A percentile compares a stretch with the other conserved stretches of the same genome.
These are phyloP conservation scores for Rhynchospora tenuis DNA, from an alignment of 176 grass and related monocot genomes.

Conservation along the genomic window DNA sequence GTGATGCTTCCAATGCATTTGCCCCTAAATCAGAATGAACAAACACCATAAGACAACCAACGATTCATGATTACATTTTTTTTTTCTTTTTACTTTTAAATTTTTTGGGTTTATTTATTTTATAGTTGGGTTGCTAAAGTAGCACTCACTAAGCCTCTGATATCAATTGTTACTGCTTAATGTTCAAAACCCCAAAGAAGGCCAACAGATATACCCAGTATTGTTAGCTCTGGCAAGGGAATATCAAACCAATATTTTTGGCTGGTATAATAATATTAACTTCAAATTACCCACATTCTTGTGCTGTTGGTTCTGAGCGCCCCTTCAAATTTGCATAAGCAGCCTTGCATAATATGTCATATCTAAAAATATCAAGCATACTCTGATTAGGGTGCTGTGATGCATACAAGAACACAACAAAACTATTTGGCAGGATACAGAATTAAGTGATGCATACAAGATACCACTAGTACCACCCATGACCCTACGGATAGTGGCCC, in stretches of 20 bases:
- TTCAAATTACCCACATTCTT: conserved; percentile 60
- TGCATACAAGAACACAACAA: not conserved
- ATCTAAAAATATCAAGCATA: conserved; percentile 41
- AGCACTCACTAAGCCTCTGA: not conserved
- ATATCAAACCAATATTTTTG: not conserved
- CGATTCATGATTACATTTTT: not conserved
- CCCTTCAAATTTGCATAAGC: conserved; percentile 93
- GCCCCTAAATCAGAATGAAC: conserved; percentile 48
- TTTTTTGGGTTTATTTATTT: not conserved
- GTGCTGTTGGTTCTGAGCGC: conserved; percentile 46
- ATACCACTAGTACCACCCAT: conserved; percentile 99
- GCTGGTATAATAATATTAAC: not conserved
- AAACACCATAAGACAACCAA: not conserved
- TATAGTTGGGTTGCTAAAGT: not conserved
- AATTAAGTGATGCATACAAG: conserved; percentile 50
- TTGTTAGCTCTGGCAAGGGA: not conserved
- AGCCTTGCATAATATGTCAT: conserved; percentile 98
- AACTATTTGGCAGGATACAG: not conserved
- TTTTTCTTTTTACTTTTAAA: not conserved
- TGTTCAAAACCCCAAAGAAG: not conserved
- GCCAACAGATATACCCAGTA: not conserved
- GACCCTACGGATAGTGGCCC: conserved; percentile 63
- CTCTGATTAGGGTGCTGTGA: conserved; percentile 9
- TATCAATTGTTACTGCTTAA: not conserved
- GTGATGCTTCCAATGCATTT: conserved; percentile 71